Percentiles rank a stretch among this genome's conserved stretches.
Evolutionary conservation across 1,284 basidiomycete genomes (phyloP).

Genomic region (Neolentinus lepideus): DNA sequence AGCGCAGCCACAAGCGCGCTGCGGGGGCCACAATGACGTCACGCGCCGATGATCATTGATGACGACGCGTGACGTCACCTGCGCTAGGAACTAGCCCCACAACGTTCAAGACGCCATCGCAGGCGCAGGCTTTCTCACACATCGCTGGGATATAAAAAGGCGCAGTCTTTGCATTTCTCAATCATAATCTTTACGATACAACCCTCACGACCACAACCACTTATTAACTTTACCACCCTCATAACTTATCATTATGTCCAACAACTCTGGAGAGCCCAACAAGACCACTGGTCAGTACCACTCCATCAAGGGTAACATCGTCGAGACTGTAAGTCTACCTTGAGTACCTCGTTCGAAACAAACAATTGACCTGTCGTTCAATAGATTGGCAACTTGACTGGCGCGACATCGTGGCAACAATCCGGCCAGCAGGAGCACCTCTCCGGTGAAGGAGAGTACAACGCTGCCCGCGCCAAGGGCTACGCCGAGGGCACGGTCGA

Average conservation of each 20-base stretch:
- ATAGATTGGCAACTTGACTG: constrained; percentile 42
- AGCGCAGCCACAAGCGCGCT: no score
- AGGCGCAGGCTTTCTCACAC: not conserved
- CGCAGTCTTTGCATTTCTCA: not conserved
- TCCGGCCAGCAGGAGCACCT: constrained; percentile 62
- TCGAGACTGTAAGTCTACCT: constrained; percentile 39
- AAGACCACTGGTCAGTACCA: constrained; percentile 60
- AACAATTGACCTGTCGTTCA: constrained; percentile 10
- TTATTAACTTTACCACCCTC: not conserved
- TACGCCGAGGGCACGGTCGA: constrained; percentile 54
- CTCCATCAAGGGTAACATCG: constrained; percentile 50
- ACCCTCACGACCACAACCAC: not conserved
- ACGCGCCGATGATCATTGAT: no score
- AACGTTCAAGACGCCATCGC: no score
- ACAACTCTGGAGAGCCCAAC: constrained; percentile 21
- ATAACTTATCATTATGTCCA: not conserved
- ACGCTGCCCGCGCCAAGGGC: constrained; percentile 46
- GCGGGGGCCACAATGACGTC: no score
- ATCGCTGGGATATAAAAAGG: not conserved
- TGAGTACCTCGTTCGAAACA: constrained; percentile 7
- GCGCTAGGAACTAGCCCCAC: no score
- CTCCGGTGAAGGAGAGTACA: constrained; percentile 55
- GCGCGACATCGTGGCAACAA: constrained; percentile 37
- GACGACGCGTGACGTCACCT: no score
- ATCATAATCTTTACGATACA: not conserved